phyloP scores from a whole-genome alignment of 306 rosid genomes.

The Argentina anserina region DNA sequence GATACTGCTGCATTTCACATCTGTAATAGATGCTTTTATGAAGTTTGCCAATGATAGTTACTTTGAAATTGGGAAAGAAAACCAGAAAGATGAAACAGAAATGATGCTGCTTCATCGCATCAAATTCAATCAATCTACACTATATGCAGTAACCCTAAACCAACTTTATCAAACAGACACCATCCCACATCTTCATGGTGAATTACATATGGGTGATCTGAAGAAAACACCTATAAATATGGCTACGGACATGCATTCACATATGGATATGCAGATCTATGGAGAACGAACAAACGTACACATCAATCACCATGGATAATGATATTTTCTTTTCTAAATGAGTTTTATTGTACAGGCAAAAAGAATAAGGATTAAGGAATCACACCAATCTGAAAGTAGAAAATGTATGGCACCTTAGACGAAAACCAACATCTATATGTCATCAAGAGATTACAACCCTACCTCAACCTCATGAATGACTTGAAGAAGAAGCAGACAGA shows the following conservation, averaged over 20 bases:
- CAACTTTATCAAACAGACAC: neutral
- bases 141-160: neutral
- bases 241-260: neutral
- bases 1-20: neutral
- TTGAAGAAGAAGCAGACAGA: constrained; percentile 24
- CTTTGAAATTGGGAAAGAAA: neutral
- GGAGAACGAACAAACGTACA: neutral
- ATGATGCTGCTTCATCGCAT: neutral
- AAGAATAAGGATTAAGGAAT: constrained; percentile 27
- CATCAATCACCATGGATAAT: neutral
- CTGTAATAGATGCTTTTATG: neutral
- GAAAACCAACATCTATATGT: neutral
- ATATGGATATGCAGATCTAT: constrained; percentile 2
- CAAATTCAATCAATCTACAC: neutral
- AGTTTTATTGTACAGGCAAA: constrained; percentile 24
- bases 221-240: neutral
- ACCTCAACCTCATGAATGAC: constrained; percentile 29
- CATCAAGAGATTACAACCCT: constrained; percentile 4
- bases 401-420: neutral
- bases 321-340: neutral
- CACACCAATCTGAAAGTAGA: neutral
- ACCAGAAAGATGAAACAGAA: neutral
- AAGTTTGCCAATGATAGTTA: neutral
- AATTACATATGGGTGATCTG: neutral
- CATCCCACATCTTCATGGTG: neutral